phyloP scores from a whole-genome alignment of 1,284 basidiomycete genomes.

The Meira miltonrushii region DNA sequence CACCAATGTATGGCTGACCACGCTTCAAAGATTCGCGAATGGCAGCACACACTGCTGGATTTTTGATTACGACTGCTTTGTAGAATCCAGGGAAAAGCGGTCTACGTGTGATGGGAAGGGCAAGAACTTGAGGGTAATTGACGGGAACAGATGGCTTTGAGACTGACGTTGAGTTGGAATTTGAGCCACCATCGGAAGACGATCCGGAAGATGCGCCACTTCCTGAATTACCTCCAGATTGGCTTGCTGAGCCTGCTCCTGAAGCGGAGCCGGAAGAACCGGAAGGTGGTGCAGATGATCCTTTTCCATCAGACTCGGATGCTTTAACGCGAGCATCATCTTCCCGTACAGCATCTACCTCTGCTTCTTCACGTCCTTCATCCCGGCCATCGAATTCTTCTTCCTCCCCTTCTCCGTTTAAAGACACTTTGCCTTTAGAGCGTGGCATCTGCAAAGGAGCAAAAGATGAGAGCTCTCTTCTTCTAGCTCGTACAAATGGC shows the following conservation, averaged over 20 bases:
- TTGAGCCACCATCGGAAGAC: not conserved
- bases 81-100: constrained; percentile 97
- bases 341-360: constrained; percentile 10
- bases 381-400: constrained; percentile 17
- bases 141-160: constrained; percentile 43
- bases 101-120: constrained; percentile 88
- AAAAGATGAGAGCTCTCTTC: no score
- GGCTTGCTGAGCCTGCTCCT: not conserved
- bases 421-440: constrained; percentile 20
- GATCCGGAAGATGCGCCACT: not conserved
- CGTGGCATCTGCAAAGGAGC: constrained; percentile 19
- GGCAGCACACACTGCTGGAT: constrained; percentile 79
- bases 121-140: constrained; percentile 86
- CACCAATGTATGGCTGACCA: constrained; percentile 95
- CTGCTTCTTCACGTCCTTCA: constrained; percentile 15
- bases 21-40: constrained; percentile 95
- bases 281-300: not conserved
- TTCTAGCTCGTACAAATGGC: not conserved
- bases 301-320: not conserved
- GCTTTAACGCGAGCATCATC: not conserved
- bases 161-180: constrained; percentile 26
- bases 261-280: not conserved
- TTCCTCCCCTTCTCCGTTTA: constrained; percentile 20
- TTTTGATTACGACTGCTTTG: constrained; percentile 54
- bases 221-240: not conserved